Evolutionary conservation across 1,139 yeast genomes (phyloP).

Genomic region (Hansenula anomala): DNA sequence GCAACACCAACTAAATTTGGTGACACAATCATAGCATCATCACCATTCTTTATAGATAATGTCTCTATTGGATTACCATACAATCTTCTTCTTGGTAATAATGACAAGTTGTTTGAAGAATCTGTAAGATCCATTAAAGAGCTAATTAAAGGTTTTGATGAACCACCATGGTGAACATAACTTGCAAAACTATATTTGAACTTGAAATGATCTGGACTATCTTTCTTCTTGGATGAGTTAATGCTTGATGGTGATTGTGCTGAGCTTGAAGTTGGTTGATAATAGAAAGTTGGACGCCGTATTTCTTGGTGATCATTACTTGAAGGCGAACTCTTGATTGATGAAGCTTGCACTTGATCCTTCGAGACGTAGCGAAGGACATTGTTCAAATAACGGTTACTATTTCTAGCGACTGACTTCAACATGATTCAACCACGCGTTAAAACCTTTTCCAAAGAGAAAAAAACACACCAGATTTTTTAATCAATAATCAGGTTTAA

Average conservation of each 20-base stretch:
- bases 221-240: neutral
- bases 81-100: constrained; percentile 48
- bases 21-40: constrained; percentile 58
- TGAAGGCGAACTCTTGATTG: neutral
- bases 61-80: constrained; percentile 52
- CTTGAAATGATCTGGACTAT: constrained; percentile 33
- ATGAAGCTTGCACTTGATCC: too few relatives aligned
- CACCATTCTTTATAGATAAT: constrained; percentile 50
- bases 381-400: neutral
- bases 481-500: too few relatives aligned
- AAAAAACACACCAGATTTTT: too few relatives aligned
- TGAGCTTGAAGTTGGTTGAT: neutral
- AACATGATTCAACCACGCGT: neutral
- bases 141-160: constrained; percentile 35
- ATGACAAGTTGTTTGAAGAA: constrained; percentile 35
- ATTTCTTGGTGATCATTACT: too few relatives aligned
- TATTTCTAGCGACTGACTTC: constrained; percentile 2
- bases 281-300: neutral
- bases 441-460: neutral
- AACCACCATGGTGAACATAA: constrained; percentile 44
- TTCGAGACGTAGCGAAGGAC: neutral
- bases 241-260: neutral
- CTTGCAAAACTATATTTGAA: constrained; percentile 44
- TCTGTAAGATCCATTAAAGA: constrained; percentile 50
- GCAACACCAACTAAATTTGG: constrained; percentile 54